Evolutionary conservation across 2,329 filamentous ascomycete species (phyloP).

Genomic region (Thielaviopsis punctulata): DNA sequence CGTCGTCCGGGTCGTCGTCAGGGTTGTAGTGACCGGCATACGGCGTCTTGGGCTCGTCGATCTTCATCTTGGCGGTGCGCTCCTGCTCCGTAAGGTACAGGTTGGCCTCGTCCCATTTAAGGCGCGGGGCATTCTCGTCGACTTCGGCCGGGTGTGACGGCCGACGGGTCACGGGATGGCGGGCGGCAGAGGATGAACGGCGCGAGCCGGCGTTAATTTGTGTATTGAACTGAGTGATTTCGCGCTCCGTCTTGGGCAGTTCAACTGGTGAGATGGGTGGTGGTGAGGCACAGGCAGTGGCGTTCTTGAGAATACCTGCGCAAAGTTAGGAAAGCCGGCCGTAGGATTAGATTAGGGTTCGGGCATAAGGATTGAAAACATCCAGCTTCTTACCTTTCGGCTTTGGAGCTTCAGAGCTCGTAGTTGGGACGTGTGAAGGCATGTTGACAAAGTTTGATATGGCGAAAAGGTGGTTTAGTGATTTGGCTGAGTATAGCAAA

Average conservation of each 20-base stretch:
- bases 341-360: background rate
- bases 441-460: background rate
- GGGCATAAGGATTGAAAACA: background rate
- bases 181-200: constrained; percentile 45
- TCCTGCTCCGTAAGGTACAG: constrained; percentile 95
- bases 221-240: constrained; percentile 86
- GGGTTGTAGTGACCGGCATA: constrained; percentile 89
- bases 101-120: constrained; percentile 98
- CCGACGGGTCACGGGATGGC: constrained; percentile 38
- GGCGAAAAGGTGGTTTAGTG: background rate
- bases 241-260: constrained; percentile 51
- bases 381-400: constrained; percentile 27
- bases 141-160: constrained; percentile 22
- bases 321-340: background rate
- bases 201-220: constrained; percentile 83
- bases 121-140: constrained; percentile 38
- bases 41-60: constrained; percentile 94
- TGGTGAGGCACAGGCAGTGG: constrained; percentile 38
- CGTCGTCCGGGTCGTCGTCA: constrained; percentile 68
- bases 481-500: background rate
- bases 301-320: constrained; percentile 86
- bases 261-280: constrained; percentile 33
- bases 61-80: constrained; percentile 93
- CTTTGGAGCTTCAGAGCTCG: constrained; percentile 24
- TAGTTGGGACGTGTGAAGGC: constrained; percentile 6